Conservation (phyloP, 331 rosid genomes). For the Acacia pycnantha region DNA sequence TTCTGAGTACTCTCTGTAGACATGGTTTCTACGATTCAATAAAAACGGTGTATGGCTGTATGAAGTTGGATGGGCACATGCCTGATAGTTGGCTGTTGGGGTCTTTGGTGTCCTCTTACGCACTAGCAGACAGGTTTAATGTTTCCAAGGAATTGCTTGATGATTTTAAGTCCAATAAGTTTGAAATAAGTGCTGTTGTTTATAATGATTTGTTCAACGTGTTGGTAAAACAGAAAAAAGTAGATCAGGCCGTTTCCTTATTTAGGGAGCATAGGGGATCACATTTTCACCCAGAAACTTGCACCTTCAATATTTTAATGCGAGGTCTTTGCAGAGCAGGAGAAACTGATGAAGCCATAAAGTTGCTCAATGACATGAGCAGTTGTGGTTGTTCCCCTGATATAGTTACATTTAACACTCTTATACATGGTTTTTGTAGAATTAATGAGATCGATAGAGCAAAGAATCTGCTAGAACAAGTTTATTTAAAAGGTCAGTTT, state of each 20-base stretch:
- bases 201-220: constrained; percentile 63
- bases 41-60: constrained; percentile 68
- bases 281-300: constrained; percentile 46
- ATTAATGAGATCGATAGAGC: constrained; percentile 57
- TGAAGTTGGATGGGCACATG: constrained; percentile 64
- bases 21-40: constrained; percentile 59
- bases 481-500: constrained; percentile 38
- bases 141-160: constrained; percentile 54
- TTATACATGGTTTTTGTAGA: constrained; percentile 72
- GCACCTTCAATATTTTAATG: constrained; percentile 72
- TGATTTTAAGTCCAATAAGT: constrained; percentile 46
- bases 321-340: constrained; percentile 62
- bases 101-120: constrained; percentile 64
- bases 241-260: constrained; percentile 55
- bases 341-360: constrained; percentile 53
- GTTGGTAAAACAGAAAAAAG: constrained; percentile 53
- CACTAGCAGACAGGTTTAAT: constrained; percentile 54
- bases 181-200: constrained; percentile 45
- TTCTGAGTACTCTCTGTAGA: constrained; percentile 71
- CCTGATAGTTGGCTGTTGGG: constrained; percentile 59
- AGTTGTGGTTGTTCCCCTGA: constrained; percentile 69
- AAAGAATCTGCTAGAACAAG: constrained; percentile 45
- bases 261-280: constrained; percentile 57
- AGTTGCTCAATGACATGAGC: constrained; percentile 55
- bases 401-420: constrained; percentile 62